phyloP scores from a whole-genome alignment of 108 stramenopile genomes.

The Licmophora abbreviata region DNA sequence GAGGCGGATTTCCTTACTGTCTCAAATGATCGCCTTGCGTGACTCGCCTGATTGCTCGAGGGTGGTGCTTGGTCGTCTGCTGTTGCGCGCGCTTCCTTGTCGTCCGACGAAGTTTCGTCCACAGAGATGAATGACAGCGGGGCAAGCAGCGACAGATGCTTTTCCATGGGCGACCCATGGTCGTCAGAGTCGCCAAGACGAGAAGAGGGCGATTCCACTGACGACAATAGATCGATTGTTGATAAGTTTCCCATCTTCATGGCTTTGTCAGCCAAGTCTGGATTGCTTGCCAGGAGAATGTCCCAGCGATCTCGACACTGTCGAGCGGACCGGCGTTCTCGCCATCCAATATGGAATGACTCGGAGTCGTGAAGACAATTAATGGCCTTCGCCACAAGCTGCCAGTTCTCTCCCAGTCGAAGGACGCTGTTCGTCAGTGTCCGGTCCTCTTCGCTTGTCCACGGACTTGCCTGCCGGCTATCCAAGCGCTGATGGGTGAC shows the following conservation, averaged over 20 bases:
- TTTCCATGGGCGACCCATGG: background rate
- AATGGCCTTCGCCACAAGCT: slow-evolving; percentile 7
- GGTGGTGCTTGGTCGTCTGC: too few species aligned
- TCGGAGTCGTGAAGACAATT: slow-evolving; percentile 2
- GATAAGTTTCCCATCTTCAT: background rate
- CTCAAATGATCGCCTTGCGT: slow-evolving; percentile 5
- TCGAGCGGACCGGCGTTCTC: slow-evolving; percentile 24
- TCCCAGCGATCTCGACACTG: slow-evolving; percentile 65
- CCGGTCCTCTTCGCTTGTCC: slow-evolving; percentile 45
- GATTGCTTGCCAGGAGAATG: slow-evolving; percentile 8
- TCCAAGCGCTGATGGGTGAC: slow-evolving; percentile 18
- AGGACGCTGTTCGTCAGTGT: slow-evolving; percentile 27
- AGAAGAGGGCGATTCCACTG: background rate
- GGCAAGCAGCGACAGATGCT: background rate
- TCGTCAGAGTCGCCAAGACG: background rate
- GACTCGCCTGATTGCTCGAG: background rate
- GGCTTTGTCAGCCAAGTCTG: background rate
- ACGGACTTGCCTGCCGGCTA: slow-evolving; percentile 20
- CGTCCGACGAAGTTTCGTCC: too few species aligned
- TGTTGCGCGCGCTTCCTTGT: too few species aligned
- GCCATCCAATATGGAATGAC: background rate
- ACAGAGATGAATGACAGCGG: background rate
- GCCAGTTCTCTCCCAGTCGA: slow-evolving; percentile 63
- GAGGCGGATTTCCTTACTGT: slow-evolving; percentile 17
- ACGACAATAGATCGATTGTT: background rate